phyloP scores from a whole-genome alignment of 1,139 yeast species.

The Geotrichum europaeum region DNA sequence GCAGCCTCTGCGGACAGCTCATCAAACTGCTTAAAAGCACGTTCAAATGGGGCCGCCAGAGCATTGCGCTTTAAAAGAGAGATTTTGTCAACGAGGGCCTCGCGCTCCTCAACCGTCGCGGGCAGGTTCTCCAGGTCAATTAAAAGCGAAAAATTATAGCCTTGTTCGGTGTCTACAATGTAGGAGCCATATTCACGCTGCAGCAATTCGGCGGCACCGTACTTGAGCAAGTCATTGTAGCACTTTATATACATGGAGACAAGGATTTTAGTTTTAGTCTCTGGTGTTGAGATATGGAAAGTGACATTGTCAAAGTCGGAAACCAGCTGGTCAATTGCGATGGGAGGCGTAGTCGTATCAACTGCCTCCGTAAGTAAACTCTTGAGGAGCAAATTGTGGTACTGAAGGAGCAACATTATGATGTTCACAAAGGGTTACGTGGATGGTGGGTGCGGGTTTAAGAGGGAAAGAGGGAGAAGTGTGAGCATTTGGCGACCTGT shows the following conservation, averaged over 20 bases:
- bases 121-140: conserved; percentile 52
- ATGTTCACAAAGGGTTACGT: not conserved
- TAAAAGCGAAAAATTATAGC: conserved; percentile 74
- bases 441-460: not conserved
- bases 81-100: conserved; percentile 53
- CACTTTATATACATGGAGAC: conserved; percentile 71
- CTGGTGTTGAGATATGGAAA: conserved; percentile 83
- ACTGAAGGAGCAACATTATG: conserved; percentile 39
- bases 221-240: conserved; percentile 62
- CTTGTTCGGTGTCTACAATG: conserved; percentile 52
- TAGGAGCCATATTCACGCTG: conserved; percentile 41
- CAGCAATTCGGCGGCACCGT: conserved; percentile 48
- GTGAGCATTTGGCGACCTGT: not conserved
- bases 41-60: conserved; percentile 87
- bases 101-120: conserved; percentile 41
- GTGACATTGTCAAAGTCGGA: conserved; percentile 96
- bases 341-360: conserved; percentile 39
- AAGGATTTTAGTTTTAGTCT: conserved; percentile 55
- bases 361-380: conserved; percentile 39
- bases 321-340: conserved; percentile 79
- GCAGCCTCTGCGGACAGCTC: conserved; percentile 49
- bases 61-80: conserved; percentile 78
- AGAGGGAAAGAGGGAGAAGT: not conserved
- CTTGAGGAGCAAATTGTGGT: conserved; percentile 40
- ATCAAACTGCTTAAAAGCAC: conserved; percentile 76